A percentile compares a stretch with the other conserved stretches of the same genome.
Conservation (phyloP, 208 protist genomes). For the Leishmania amazonensis region DNA sequence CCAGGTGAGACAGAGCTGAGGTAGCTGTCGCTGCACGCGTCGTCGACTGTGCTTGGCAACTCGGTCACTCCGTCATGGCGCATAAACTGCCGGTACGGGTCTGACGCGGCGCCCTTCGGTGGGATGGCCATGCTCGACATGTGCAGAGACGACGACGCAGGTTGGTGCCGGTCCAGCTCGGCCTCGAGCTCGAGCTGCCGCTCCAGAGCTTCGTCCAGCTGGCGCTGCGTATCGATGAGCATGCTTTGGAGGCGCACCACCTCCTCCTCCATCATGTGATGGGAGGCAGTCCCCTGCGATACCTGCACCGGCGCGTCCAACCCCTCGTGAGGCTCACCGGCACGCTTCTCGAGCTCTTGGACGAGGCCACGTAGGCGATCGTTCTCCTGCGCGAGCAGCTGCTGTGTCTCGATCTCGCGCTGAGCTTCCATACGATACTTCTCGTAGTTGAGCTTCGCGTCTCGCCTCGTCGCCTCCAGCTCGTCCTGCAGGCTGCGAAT, state of each 20-base stretch:
- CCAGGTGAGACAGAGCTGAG: not conserved
- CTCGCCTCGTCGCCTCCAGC: conserved; percentile 22
- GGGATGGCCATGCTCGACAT: not conserved
- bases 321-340: conserved; percentile 2
- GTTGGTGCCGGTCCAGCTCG: conserved; percentile 1
- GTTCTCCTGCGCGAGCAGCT: conserved; percentile 35
- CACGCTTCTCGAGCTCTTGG: conserved; percentile 10
- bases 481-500: conserved; percentile 35
- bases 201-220: conserved; percentile 12
- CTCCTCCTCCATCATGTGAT: conserved; percentile 1
- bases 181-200: conserved; percentile 13
- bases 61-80: conserved; percentile 17
- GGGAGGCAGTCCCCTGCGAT: not conserved
- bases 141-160: not conserved
- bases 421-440: conserved; percentile 34
- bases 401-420: conserved; percentile 26
- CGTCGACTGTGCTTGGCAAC: conserved; percentile 4
- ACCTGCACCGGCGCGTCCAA: not conserved
- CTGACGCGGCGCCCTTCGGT: not conserved
- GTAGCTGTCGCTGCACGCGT: conserved; percentile 7
- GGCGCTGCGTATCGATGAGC: conserved; percentile 4
- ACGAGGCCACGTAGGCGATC: conserved; percentile 22
- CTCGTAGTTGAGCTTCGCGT: conserved; percentile 32
- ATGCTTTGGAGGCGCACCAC: conserved; percentile 3
- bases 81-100: conserved; percentile 11